Conservation (phyloP, 768 basidiomycete species). For the Collybiopsis luxurians region DNA sequence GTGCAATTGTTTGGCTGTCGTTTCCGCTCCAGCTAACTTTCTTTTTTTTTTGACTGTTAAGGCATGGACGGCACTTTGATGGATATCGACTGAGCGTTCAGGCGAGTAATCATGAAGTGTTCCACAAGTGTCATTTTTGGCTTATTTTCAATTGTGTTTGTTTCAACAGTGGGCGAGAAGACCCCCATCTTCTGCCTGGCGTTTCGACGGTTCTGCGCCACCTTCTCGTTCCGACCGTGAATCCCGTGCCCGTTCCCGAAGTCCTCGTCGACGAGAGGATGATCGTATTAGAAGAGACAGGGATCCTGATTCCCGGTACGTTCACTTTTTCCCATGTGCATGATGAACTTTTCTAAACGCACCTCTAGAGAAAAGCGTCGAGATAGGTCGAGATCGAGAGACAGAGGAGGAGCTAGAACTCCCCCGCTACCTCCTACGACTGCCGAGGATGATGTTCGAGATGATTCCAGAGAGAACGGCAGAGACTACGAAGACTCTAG, state of each 20-base stretch:
- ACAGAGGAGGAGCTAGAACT: slow-evolving; percentile 46
- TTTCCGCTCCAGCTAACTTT: not conserved
- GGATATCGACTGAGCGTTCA: slow-evolving; percentile 75
- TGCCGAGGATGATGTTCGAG: slow-evolving; percentile 12
- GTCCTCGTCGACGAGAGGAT: slow-evolving; percentile 45
- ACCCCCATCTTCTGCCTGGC: slow-evolving; percentile 82
- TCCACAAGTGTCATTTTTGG: not conserved
- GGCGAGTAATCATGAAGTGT: slow-evolving; percentile 31
- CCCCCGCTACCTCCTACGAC: slow-evolving; percentile 36
- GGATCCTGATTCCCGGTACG: slow-evolving; percentile 18
- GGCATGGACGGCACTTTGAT: slow-evolving; percentile 77
- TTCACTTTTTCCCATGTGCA: slow-evolving; percentile 9
- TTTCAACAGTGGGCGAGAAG: slow-evolving; percentile 70
- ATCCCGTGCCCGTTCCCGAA: slow-evolving; percentile 46
- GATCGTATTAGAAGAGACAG: slow-evolving; percentile 35
- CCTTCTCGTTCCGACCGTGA: slow-evolving; percentile 27
- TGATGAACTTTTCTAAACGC: slow-evolving; percentile 9
- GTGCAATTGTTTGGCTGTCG: not conserved
- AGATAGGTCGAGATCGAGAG: slow-evolving; percentile 7
- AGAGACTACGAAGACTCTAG: slow-evolving; percentile 44
- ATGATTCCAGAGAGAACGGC: slow-evolving; percentile 33
- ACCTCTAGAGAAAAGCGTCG: slow-evolving; percentile 41
- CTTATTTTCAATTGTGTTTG: not conserved
- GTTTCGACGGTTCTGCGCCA: slow-evolving; percentile 55
- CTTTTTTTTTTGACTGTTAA: slow-evolving; percentile 25